Conservation (phyloP, 345 rosid species). For the Populus deltoides region DNA sequence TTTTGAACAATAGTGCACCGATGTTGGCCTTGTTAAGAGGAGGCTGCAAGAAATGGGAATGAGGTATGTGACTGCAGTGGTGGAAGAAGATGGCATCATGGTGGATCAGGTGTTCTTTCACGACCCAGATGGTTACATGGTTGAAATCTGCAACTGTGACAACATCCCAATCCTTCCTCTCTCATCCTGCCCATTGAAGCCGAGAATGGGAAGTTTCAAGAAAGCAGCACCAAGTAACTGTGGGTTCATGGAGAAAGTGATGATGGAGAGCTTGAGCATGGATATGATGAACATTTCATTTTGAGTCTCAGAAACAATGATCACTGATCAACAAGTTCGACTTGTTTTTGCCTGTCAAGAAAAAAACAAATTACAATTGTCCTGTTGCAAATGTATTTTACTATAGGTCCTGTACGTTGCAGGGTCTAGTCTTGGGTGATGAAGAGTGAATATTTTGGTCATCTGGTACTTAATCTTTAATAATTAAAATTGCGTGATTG, state of each 20-base stretch:
- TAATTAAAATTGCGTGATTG: constrained; percentile 12
- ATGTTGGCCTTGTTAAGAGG: constrained; percentile 46
- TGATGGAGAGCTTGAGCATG: constrained; percentile 65
- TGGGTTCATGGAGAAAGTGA: constrained; percentile 47
- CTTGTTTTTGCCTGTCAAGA: background rate
- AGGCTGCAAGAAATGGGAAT: constrained; percentile 48
- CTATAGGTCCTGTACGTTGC: background rate
- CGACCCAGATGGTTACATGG: constrained; percentile 66
- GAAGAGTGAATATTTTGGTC: background rate
- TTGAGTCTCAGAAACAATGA: constrained; percentile 11
- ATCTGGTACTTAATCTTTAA: background rate
- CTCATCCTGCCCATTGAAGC: constrained; percentile 36
- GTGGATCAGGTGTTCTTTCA: constrained; percentile 62
- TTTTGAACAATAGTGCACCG: constrained; percentile 35
- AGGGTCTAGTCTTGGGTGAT: background rate
- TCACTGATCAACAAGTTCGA: background rate
- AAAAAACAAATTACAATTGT: background rate
- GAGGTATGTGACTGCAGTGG: constrained; percentile 45
- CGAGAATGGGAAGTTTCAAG: constrained; percentile 28
- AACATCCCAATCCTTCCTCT: constrained; percentile 48
- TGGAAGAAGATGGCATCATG: constrained; percentile 45
- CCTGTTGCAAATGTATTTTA: background rate
- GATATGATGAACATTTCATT: constrained; percentile 54
- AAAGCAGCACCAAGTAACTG: constrained; percentile 32
- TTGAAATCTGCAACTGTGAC: constrained; percentile 58